Base-by-base conservation (phyloP, 176 grass and related monocot genomes). In the Bothriochloa decipiens region DNA sequence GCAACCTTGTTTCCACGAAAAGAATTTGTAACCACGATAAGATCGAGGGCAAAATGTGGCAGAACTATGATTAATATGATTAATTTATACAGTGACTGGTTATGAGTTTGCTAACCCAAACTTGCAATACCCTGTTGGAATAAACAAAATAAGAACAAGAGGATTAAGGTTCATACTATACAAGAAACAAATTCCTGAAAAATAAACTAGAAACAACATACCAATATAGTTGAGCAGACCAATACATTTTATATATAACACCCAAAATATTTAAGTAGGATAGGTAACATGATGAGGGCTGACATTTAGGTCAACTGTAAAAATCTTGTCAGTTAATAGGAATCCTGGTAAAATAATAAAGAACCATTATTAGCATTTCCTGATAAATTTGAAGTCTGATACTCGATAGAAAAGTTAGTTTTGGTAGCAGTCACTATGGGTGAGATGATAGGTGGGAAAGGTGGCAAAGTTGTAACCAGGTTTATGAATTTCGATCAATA, bases 91-190 rank as follows among this genome's bases (percentile, higher is more conserved):
- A 47, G 63, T 15, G 11, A 65, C 78, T 66, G 58, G 18, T 74
- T 79, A 67, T 58, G 57, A 80, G 15, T 80, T 83, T 66, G 33
- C 5, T 64, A 58, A 10, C 14, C 47, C 28, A 41, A 77, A 39
- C 52, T 46, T 82, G 25, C 25, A 43, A 52, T 75, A 69, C 78
- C 29, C 76, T 87, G 71, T 76, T 68, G 29, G 26, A 80, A 86
- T 49, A 86, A 80, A 66, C 1, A 41, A 32, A 32, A 39, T 7
- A 52, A 43, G 6, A 77, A 23, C 39, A 40, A 47, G 3, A 22
- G 41, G 77, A 64, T 64, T 36, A 35, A n/a, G n/a, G 66, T 35
- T 10, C 2, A 73, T 73, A 53, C 8, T 72, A 41, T 22, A 7
- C 12, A 11, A 8, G 10, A 87, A 46, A 76, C 16, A 68, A 33